Evolutionary conservation across 768 basidiomycete species (phyloP), one percentile per base, ranked within the genome.

Genomic region (Leccinum uliginosum): DNA sequence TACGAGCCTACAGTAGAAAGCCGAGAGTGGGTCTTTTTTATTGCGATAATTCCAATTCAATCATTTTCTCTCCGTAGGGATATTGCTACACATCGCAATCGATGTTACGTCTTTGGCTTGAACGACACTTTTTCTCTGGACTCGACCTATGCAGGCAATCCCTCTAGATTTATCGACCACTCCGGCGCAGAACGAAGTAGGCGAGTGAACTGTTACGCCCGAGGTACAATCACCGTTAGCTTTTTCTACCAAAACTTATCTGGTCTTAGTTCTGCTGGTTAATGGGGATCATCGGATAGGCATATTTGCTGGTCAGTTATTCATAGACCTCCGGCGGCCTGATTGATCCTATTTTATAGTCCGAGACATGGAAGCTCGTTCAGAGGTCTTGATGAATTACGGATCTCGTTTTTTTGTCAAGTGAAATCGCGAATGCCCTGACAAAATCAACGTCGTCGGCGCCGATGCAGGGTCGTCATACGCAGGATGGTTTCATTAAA

Each of bases 91-190:
- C 80, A 86, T 57, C 75, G 79, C 35, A 67, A 74, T 5, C 78
- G 86, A 40, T 84, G 79, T 57, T 91, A 91, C 59, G 75, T 83
- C 9, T 90, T 87, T 57, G 73, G 73, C 19, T 65, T 90, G 50
- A 80, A 85, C 60, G 44, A 65, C 0, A 66, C 68, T 0, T 62
- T 78, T 27, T 72, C 76, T 8, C 62, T 89, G n/a, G 89, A 91
- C 65, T 74, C 81, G 29, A 68, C 77, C 17, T 75, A 72, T 34
- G 78, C 73, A 1, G 87, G 86, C 4, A 89, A 89, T 56, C 74
- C 77, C 40, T 75, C 86, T n/a, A 76, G 87, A 14, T 89, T 83
- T 61, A 82, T 90, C 53, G 87, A 91, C 62, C 88, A 91, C 73
- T 21, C 61, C 47, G 49, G 56, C 57, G 50, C 59, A 46, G 17